Percentiles rank a stretch among this genome's conserved stretches.
Conservation (phyloP, 2,329 filamentous ascomycete genomes). For the Arthrocladium fulminans region DNA sequence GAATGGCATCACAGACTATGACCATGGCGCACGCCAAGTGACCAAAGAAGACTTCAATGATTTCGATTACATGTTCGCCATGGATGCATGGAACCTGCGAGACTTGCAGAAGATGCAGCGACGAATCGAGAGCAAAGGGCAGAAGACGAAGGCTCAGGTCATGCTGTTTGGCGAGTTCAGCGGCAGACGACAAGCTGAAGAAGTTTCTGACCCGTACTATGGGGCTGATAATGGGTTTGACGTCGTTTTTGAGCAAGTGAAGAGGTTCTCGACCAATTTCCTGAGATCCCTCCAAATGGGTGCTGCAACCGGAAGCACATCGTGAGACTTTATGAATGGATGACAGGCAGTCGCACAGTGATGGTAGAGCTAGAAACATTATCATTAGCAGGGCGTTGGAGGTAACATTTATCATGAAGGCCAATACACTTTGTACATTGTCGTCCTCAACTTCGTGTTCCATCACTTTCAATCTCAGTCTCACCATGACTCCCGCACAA, state of each 20-base stretch:
- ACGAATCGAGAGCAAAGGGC: conserved; percentile 30
- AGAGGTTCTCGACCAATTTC: conserved; percentile 68
- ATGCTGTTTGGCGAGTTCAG: conserved; percentile 83
- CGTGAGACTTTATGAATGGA: background rate
- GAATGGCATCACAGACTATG: conserved; percentile 68
- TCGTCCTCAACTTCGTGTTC: too few relatives aligned
- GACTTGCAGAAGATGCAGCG: conserved; percentile 42
- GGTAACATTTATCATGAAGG: too few relatives aligned
- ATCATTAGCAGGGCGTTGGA: conserved; percentile 1
- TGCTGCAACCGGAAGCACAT: background rate
- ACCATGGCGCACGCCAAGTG: conserved; percentile 68
- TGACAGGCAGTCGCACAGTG: background rate
- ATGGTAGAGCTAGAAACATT: background rate
- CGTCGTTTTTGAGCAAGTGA: conserved; percentile 73
- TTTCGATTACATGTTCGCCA: conserved; percentile 91
- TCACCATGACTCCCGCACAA: too few relatives aligned
- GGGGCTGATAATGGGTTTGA: conserved; percentile 74
- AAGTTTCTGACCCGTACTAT: conserved; percentile 86
- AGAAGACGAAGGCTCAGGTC: conserved; percentile 43
- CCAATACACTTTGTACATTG: too few relatives aligned
- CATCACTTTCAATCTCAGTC: too few relatives aligned
- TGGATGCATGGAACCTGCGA: conserved; percentile 76
- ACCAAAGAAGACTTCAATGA: conserved; percentile 62
- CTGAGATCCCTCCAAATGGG: conserved; percentile 46
- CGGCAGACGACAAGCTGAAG: conserved; percentile 50